Evolutionary conservation across 495 filamentous ascomycete species (phyloP).

Genomic region (Annulohypoxylon maeteangense): DNA sequence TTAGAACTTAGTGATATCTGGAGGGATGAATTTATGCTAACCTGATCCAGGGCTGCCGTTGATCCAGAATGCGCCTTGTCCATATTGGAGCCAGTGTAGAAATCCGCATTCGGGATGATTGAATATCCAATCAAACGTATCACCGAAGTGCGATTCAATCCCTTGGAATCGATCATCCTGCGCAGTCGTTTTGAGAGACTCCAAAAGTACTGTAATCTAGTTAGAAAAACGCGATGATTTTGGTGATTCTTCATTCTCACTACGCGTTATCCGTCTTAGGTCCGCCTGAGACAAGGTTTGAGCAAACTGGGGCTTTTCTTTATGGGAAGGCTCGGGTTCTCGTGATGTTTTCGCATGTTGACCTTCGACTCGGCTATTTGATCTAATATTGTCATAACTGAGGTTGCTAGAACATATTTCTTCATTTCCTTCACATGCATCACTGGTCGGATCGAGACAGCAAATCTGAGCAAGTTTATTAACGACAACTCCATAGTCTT

Average conservation of each 20-base stretch:
- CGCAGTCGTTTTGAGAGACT: not conserved
- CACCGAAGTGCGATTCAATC: not conserved
- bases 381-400: not conserved
- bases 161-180: not conserved
- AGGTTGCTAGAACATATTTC: not conserved
- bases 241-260: not conserved
- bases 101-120: not conserved
- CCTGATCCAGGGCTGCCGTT: constrained; percentile 29
- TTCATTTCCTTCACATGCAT: not conserved
- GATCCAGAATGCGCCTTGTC: constrained; percentile 25
- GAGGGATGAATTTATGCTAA: not conserved
- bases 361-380: not conserved
- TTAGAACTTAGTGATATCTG: not conserved
- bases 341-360: not conserved
- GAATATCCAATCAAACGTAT: constrained; percentile 35
- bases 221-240: not conserved
- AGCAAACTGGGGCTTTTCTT: not conserved
- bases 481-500: not conserved
- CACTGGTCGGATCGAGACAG: not conserved
- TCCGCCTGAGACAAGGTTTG: too few relatives aligned
- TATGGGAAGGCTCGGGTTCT: not conserved
- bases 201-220: not conserved
- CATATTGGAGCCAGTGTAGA: constrained; percentile 15
- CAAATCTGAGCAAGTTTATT: not conserved
- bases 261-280: not conserved